phyloP scores from a whole-genome alignment of 208 protist species.

The Leishmania gerbilli region DNA sequence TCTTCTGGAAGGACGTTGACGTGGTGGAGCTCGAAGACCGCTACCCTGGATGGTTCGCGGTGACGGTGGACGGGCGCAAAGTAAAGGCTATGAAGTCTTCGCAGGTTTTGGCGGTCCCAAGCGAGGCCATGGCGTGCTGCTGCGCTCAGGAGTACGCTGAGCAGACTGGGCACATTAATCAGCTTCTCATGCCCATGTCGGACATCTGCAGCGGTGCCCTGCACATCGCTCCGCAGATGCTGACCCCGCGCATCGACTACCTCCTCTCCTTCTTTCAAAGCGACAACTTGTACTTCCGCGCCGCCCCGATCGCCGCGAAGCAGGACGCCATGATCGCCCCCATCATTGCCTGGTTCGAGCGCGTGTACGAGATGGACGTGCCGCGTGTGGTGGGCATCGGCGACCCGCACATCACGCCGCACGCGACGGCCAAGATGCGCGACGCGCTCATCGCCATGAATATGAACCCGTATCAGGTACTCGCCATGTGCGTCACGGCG shows the following conservation, averaged over 20 bases:
- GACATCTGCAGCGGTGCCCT: conserved; percentile 90
- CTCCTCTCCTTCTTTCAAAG: conserved; percentile 92
- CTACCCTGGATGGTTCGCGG: conserved; percentile 77
- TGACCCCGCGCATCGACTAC: conserved; percentile 89
- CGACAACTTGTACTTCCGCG: conserved; percentile 92
- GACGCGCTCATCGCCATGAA: conserved; percentile 73
- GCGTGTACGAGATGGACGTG: conserved; percentile 70
- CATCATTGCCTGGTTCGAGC: conserved; percentile 80
- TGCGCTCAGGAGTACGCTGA: conserved; percentile 88
- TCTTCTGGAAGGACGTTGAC: conserved; percentile 91
- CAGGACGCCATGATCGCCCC: conserved; percentile 82
- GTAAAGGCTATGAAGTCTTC: conserved; percentile 90
- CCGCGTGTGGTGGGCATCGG: conserved; percentile 88
- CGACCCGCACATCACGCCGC: conserved; percentile 67
- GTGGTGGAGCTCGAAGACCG: conserved; percentile 57
- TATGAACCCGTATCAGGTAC: conserved; percentile 92
- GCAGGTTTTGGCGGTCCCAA: conserved; percentile 77
- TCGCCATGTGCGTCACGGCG: conserved; percentile 87
- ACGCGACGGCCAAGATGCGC: conserved; percentile 57
- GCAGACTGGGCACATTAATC: conserved; percentile 85
- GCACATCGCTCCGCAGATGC: conserved; percentile 86
- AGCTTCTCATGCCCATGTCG: conserved; percentile 89
- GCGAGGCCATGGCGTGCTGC: conserved; percentile 81
- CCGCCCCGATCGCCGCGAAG: conserved; percentile 61
- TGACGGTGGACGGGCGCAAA: conserved; percentile 85